phyloP scores from a whole-genome alignment of 108 stramenopile species.

The Fistulifera solaris region DNA sequence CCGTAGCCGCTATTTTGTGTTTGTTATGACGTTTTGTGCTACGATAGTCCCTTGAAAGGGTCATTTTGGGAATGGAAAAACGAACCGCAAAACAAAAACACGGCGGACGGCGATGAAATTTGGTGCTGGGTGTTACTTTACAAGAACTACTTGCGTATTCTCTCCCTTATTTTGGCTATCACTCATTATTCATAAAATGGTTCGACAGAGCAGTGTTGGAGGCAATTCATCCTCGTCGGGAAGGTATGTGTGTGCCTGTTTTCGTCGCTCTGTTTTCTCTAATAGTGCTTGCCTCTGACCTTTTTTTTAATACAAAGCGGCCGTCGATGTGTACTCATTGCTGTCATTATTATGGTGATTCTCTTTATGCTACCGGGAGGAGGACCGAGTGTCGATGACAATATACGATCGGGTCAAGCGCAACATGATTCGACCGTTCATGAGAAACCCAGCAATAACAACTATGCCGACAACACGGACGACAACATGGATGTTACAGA shows the following conservation, averaged over 20 bases:
- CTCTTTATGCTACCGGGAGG: not conserved
- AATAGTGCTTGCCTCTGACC: not conserved
- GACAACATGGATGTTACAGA: not conserved
- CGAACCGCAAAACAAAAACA: no score
- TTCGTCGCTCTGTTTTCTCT: not conserved
- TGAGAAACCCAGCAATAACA: no score
- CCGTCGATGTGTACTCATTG: not conserved
- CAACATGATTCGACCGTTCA: no score
- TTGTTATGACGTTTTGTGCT: no score
- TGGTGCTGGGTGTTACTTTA: no score
- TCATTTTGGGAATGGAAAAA: no score
- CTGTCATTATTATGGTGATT: not conserved
- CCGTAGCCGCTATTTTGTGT: no score
- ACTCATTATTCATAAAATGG: not conserved
- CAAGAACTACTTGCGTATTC: no score
- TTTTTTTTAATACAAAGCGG: no score
- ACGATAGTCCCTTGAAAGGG: no score
- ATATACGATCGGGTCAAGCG: not conserved
- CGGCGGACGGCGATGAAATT: no score
- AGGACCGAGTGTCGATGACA: not conserved
- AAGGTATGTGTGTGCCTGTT: not conserved
- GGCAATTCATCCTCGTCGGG: not conserved
- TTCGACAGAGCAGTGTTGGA: not conserved
- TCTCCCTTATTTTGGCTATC: no score
- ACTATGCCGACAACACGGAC: not conserved